Base-by-base conservation (phyloP, 805 yeast species). In the Nakazawaea ishiwadae region DNA sequence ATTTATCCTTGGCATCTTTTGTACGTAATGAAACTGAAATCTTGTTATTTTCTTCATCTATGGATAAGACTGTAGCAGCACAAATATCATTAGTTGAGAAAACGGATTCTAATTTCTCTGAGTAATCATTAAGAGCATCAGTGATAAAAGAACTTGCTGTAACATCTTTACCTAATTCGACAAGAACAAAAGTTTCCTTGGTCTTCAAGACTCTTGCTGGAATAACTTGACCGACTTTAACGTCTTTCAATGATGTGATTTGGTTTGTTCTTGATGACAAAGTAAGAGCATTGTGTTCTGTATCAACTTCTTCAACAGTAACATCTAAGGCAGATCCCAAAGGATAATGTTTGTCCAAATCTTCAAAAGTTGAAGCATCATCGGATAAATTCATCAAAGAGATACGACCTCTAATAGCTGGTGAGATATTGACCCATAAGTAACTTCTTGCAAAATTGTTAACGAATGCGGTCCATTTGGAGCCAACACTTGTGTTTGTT, bases 81-180 rank as follows among this genome's bases (percentile, higher is more conserved):
- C 79, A 74, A 31, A 76, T 69, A 46, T 75, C 77, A 48, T 79
- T 79, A 4, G 64, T 60, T 4, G 67, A 56, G 55, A 63, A 82
- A 4, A 66, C 68, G 11, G 69, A 73, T 26, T 68, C 69, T 37
- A 84, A 59, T 35, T 72, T 68, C 30, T 70, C 62, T 27, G 78
- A 67, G 56, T 75, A 86, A 55, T 83, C 83, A 53, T 81, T 75
- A 49, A 84, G 65, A 5, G 95, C 88, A 58, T 88, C 96, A 3
- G 93, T 79, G 39, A 83, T 74, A 54, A 73, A 79, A 3, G 93
- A 72, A 41, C 81, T 69, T 3, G 84, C 90, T 26, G 72, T 69
- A 8, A 82, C 67, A 35, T 68, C 70, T 26, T 70, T 69, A n/a
- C 88, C 84, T 34, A 88, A 61, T 46, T 83, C 84, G 32, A 87